These are phyloP conservation scores for Cystofilobasidium macerans DNA, from an alignment of 768 basidiomycete genomes.

Conservation along the genomic window DNA sequence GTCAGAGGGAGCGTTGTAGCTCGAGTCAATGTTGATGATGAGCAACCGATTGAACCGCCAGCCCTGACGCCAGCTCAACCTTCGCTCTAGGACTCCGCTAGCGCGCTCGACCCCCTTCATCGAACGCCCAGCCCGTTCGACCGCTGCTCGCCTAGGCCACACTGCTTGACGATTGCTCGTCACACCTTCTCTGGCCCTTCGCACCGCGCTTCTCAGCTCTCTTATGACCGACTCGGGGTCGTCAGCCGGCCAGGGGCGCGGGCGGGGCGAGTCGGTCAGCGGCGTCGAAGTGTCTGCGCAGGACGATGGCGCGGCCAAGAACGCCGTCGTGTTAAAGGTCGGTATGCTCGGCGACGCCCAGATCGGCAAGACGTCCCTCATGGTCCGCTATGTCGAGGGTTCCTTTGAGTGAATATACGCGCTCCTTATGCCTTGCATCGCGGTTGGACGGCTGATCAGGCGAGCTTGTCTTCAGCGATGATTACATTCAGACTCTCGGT, in stretches of 20 bases:
- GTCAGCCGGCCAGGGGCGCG: neutral
- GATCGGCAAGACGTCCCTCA: conserved; percentile 79
- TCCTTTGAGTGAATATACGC: conserved; percentile 58
- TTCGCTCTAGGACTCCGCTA: too few species aligned
- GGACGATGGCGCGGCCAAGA: conserved; percentile 14
- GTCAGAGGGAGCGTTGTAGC: too few species aligned
- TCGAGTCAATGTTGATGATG: too few species aligned
- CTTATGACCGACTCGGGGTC: conserved; percentile 2
- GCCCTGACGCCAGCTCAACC: too few species aligned
- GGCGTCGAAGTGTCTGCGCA: neutral
- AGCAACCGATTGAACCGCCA: too few species aligned
- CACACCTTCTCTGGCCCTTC: too few species aligned
- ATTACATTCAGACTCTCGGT: conserved; percentile 99
- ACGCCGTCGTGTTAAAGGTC: conserved; percentile 79
- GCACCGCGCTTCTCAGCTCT: neutral
- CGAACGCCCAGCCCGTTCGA: too few species aligned
- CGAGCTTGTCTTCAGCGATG: conserved; percentile 46
- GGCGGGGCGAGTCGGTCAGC: conserved; percentile 4
- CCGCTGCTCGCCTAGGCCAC: too few species aligned
- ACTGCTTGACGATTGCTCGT: too few species aligned
- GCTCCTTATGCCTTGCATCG: neutral
- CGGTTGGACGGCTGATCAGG: neutral
- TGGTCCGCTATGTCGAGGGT: conserved; percentile 99
- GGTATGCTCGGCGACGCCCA: conserved; percentile 96
- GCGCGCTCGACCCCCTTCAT: too few species aligned